Evolutionary conservation across 495 filamentous ascomycete species (phyloP), one percentile per base, ranked within the genome.

Genomic region (Tuber indicum): DNA sequence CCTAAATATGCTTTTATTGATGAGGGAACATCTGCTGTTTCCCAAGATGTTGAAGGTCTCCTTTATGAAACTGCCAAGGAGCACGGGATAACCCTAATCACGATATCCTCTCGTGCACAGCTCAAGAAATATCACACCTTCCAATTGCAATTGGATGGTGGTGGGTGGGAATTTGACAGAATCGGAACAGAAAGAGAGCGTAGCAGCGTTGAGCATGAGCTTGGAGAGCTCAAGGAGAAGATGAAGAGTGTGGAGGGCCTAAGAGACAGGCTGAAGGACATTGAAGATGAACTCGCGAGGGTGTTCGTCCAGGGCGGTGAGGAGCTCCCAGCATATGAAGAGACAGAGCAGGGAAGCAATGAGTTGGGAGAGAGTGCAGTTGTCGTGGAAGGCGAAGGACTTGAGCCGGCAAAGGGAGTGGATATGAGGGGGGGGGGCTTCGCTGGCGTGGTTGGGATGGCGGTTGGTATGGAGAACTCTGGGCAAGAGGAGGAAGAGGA

Each of bases 121-220:
- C 86, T 99, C 70, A 98, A 97, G 84, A 94, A 94, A 82, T 98
- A 98, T 82, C 96, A 98, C 84, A 92, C 91, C 2, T 98, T 89
- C 85, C 96, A 94, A 78, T 88, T 99, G 2, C 91, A 90, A 42
- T 89, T 99, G 21, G 85, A 87, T 75, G 88, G 88, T 43, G 78
- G 87, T 77, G 89, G 90, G 79, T 99, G 94, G 93, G 92, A 93
- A 76, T 91, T 97, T 81, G 92, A 97, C 82, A 87, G 93, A 70
- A 97, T 99, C 77, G 96, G 96, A 66, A 98, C 94, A 0, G 92
- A 92, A 82, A 88, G 91, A 80, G 96, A 99, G 87, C 96, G 94
- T 85, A 90, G 93, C 81, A 91, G 91, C 12, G 94, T 97, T 2
- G 94, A 97, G 86, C 91, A 90, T 81, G 96, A 99, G 84, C 84